Evolutionary conservation across 805 yeast genomes (phyloP).

Genomic region (Wickerhamomyces canadensis): DNA sequence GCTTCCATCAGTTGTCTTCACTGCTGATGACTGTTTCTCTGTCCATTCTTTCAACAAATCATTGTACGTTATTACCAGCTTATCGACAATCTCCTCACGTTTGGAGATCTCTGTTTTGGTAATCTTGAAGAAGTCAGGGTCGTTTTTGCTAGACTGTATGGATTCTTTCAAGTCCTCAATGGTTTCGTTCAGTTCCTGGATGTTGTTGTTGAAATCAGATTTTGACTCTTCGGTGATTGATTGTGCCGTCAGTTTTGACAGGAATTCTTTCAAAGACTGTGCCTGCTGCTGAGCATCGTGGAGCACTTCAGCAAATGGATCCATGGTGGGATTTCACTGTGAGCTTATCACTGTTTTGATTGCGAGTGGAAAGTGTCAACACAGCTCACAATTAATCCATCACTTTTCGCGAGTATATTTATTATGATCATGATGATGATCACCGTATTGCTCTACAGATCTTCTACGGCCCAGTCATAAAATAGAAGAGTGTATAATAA

Average conservation of each 20-base stretch:
- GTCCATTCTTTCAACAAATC: constrained; percentile 24
- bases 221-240: constrained; percentile 28
- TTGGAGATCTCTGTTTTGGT: constrained; percentile 39
- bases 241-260: constrained; percentile 30
- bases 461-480: too few species aligned
- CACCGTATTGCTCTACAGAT: too few species aligned
- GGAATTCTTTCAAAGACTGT: constrained; percentile 37
- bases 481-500: too few species aligned
- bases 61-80: constrained; percentile 31
- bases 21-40: constrained; percentile 27
- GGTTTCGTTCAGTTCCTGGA: constrained; percentile 72
- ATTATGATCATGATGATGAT: too few species aligned
- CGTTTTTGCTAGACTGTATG: constrained; percentile 48
- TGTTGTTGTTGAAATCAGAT: constrained; percentile 57
- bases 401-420: too few species aligned
- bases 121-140: constrained; percentile 52
- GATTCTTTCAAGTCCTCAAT: constrained; percentile 72
- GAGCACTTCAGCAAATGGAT: constrained; percentile 80
- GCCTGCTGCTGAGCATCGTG: constrained; percentile 68
- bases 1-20: constrained; percentile 5
- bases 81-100: constrained; percentile 45
- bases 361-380: too few species aligned
- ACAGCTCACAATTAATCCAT: too few species aligned
- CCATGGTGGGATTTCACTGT: too few species aligned
- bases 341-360: too few species aligned